Evolutionary conservation across 2,329 filamentous ascomycete genomes (phyloP).

Genomic region (Colletotrichum sojae): DNA sequence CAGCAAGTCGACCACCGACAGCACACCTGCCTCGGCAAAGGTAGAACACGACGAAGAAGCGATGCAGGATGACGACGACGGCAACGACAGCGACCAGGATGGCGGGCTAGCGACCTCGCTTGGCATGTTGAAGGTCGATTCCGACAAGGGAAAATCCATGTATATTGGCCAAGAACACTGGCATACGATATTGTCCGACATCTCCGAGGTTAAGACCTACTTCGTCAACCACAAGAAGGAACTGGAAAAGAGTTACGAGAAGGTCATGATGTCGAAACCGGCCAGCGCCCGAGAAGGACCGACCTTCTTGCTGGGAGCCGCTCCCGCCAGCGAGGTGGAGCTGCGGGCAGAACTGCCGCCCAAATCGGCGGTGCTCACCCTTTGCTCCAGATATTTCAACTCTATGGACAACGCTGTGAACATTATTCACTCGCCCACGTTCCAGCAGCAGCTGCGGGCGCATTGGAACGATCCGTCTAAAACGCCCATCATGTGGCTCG

Average conservation of each 20-base stretch:
- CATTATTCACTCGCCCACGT: constrained; percentile 87
- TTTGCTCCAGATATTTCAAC: constrained; percentile 93
- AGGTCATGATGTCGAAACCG: constrained; percentile 79
- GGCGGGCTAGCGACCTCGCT: constrained; percentile 79
- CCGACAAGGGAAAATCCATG: constrained; percentile 82
- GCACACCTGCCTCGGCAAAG: constrained; percentile 57
- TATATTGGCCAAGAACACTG: constrained; percentile 89
- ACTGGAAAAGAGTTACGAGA: constrained; percentile 84
- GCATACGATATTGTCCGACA: constrained; percentile 84
- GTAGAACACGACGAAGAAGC: constrained; percentile 71
- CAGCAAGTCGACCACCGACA: constrained; percentile 56
- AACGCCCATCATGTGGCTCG: constrained; percentile 83
- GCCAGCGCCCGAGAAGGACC: constrained; percentile 74
- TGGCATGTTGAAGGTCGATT: constrained; percentile 86
- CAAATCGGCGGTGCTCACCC: constrained; percentile 85
- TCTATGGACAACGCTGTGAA: constrained; percentile 79
- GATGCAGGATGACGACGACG: constrained; percentile 65
- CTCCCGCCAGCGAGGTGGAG: constrained; percentile 80
- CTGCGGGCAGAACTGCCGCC: constrained; percentile 84
- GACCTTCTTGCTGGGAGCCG: constrained; percentile 83
- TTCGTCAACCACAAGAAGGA: constrained; percentile 91
- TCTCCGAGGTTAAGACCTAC: constrained; percentile 94
- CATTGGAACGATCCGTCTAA: constrained; percentile 82
- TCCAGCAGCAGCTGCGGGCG: constrained; percentile 77
- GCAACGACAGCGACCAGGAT: constrained; percentile 79